These are phyloP conservation scores for Acephala macrosclerotiorum DNA, from an alignment of 2,329 filamentous ascomycete species.

Conservation along the genomic window DNA sequence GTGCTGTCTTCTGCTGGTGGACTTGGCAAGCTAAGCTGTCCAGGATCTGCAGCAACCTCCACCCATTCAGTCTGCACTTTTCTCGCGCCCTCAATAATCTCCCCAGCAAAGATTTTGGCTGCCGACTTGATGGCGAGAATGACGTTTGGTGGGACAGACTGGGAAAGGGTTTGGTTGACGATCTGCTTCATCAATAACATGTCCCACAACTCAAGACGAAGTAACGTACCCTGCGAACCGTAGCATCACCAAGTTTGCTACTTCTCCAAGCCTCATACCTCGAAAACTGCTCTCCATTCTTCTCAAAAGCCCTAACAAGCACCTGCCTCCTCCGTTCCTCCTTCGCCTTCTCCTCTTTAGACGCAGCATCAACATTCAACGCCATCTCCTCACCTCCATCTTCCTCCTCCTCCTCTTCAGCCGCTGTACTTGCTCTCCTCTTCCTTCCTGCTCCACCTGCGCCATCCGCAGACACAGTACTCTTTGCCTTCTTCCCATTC, in stretches of 20 bases:
- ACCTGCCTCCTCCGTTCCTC: constrained; percentile 64
- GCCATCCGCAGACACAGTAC: constrained; percentile 47
- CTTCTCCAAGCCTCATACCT: constrained; percentile 76
- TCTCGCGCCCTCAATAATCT: constrained; percentile 76
- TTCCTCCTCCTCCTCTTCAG: constrained; percentile 61
- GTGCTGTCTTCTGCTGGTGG: constrained; percentile 46
- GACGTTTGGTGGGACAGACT: constrained; percentile 77
- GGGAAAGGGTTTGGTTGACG: constrained; percentile 81
- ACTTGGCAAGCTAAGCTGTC: constrained; percentile 58
- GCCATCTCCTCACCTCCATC: constrained; percentile 54
- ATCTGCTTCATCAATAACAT: constrained; percentile 53
- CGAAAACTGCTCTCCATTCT: constrained; percentile 68
- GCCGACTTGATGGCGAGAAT: constrained; percentile 79
- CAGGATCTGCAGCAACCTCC: constrained; percentile 60
- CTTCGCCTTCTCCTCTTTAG: constrained; percentile 72
- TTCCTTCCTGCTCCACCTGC: constrained; percentile 45
- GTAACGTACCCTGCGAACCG: constrained; percentile 69
- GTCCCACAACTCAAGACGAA: constrained; percentile 1
- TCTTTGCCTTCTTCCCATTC: constrained; percentile 51
- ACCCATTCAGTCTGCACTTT: constrained; percentile 77
- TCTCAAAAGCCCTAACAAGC: constrained; percentile 69
- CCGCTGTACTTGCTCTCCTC: constrained; percentile 51
- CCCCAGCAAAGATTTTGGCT: constrained; percentile 78
- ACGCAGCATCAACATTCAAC: constrained; percentile 65
- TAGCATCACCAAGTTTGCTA: constrained; percentile 71